phyloP scores from a whole-genome alignment of 2,329 filamentous ascomycete species.

The Epichloe bromicola region DNA sequence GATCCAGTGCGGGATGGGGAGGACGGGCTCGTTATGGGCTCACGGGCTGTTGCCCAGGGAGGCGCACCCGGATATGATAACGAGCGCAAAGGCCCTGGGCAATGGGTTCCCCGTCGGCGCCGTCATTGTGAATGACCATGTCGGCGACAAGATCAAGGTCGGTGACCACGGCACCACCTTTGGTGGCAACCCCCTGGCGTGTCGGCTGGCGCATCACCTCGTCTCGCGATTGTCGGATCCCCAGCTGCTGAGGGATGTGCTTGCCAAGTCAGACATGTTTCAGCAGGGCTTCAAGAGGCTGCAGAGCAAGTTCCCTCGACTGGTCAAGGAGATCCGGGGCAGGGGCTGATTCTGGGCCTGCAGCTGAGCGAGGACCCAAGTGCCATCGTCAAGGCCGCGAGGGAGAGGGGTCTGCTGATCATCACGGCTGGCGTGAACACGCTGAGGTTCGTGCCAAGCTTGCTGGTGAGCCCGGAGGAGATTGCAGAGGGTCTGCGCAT shows the following conservation, averaged over 20 bases:
- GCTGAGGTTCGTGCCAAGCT: constrained; percentile 76
- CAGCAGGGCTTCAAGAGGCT: constrained; percentile 33
- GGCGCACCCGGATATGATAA: constrained; percentile 87
- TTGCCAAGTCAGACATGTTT: constrained; percentile 47
- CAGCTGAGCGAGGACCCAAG: constrained; percentile 66
- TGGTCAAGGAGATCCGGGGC: constrained; percentile 70
- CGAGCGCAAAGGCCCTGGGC: constrained; percentile 88
- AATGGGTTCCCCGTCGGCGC: constrained; percentile 95
- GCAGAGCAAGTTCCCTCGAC: constrained; percentile 42
- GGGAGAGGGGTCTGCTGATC: constrained; percentile 75
- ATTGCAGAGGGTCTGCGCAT: constrained; percentile 68
- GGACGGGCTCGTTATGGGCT: constrained; percentile 85
- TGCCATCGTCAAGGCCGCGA: constrained; percentile 67
- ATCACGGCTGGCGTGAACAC: constrained; percentile 93
- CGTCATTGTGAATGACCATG: constrained; percentile 27
- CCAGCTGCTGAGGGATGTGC: constrained; percentile 55
- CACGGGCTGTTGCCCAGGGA: constrained; percentile 62
- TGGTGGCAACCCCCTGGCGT: constrained; percentile 86
- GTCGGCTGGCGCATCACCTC: constrained; percentile 74
- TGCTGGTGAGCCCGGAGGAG: constrained; percentile 69
- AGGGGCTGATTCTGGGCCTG: constrained; percentile 70
- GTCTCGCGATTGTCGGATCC: constrained; percentile 62
- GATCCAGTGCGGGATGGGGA: constrained; percentile 85
- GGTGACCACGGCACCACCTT: constrained; percentile 93
- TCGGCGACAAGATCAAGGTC: constrained; percentile 29